Percentiles rank a stretch among this genome's conserved stretches.
Conservation (phyloP, 2,329 filamentous ascomycete species). For the Alternaria dauci region DNA sequence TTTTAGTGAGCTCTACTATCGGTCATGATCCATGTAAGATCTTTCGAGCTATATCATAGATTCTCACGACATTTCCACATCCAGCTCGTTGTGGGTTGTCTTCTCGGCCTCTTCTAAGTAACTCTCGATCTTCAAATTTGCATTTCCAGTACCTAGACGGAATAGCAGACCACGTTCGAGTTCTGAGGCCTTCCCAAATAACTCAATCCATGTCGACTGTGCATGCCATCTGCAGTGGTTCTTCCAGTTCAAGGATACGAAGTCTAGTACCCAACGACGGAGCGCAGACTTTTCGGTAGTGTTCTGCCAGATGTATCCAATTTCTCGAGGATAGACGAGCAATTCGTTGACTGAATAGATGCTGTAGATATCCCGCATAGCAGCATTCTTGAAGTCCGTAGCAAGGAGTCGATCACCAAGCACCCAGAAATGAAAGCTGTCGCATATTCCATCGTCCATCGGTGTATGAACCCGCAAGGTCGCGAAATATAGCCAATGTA, state of each 20-base stretch:
- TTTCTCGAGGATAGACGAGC: not conserved
- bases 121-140: not conserved
- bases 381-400: not conserved
- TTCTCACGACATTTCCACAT: not conserved
- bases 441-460: not conserved
- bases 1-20: not conserved
- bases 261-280: not conserved
- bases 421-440: not conserved
- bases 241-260: not conserved
- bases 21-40: not conserved
- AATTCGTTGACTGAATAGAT: fast-evolving
- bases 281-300: not conserved
- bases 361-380: not conserved
- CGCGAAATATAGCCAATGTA: not conserved
- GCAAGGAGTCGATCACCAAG: not conserved
- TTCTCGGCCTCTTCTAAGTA: not conserved
- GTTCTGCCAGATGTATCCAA: not conserved
- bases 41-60: not conserved
- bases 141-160: not conserved
- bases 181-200: not conserved
- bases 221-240: fast-evolving
- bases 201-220: not conserved
- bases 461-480: no score
- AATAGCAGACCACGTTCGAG: not conserved
- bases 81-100: not conserved